Conservation (phyloP, 768 basidiomycete genomes). For the Galerina marginata region DNA sequence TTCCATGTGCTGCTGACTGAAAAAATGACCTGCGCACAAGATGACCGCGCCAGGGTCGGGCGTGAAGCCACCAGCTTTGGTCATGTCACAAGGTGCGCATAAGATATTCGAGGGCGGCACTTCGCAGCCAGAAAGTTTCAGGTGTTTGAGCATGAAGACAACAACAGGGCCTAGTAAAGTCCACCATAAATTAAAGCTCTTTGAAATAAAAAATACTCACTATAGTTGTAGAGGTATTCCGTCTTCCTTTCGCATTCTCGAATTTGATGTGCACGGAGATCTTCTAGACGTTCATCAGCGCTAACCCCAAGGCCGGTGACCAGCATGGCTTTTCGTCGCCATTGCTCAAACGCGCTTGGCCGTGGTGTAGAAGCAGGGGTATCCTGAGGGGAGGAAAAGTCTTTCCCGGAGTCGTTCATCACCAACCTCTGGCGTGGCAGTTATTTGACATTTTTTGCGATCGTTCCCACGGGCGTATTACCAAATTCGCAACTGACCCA, state of each 20-base stretch:
- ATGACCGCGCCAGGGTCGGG: slow-evolving; percentile 80
- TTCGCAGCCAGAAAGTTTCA: slow-evolving; percentile 74
- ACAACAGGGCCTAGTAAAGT: slow-evolving; percentile 75
- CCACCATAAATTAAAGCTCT: slow-evolving; percentile 8
- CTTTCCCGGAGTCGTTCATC: slow-evolving; percentile 32
- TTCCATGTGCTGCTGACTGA: slow-evolving; percentile 87
- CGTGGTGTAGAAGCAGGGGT: slow-evolving; percentile 26
- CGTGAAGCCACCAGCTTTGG: slow-evolving; percentile 80
- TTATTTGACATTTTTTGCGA: slow-evolving; percentile 17
- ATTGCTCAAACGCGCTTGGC: slow-evolving; percentile 51
- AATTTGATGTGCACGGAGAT: slow-evolving; percentile 42
- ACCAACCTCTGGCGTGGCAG: slow-evolving; percentile 11
- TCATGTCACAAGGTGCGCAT: slow-evolving; percentile 82
- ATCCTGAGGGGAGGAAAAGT: slow-evolving; percentile 20
- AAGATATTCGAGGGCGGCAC: slow-evolving; percentile 76
- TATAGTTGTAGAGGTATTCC: slow-evolving; percentile 67
- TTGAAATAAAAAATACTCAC: slow-evolving; percentile 46
- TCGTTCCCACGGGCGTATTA: slow-evolving; percentile 20
- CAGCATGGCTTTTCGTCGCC: slow-evolving; percentile 51
- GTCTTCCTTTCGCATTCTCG: slow-evolving; percentile 73
- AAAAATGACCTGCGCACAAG: slow-evolving; percentile 85
- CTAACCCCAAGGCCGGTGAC: slow-evolving; percentile 55
- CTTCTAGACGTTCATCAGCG: slow-evolving; percentile 49
- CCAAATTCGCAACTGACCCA: slow-evolving; percentile 1
- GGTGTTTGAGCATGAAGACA: slow-evolving; percentile 90